Base-by-base conservation (phyloP, 345 rosid species). In the Sonneratia alba region DNA sequence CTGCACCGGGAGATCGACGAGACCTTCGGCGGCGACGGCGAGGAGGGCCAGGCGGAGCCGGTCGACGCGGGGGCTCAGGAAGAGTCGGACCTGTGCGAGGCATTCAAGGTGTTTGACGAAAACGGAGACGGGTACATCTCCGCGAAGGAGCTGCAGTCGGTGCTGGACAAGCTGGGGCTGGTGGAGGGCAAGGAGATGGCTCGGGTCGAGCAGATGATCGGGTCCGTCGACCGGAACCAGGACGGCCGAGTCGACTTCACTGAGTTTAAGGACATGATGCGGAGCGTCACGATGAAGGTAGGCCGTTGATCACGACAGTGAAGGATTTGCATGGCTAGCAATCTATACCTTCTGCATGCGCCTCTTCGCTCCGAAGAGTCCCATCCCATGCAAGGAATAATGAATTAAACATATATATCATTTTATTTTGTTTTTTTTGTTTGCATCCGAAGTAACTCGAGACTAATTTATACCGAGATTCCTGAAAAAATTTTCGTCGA, bases 221-320 rank as follows among this genome's bases (percentile, higher is more conserved):
- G 71, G 38, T 91, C 98, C 53, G 93, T 91, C 42, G 98, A 91
- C 74, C 78, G 82, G 11, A 89, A 91, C 67, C 79, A 79, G 2
- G 97, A 93, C 69, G 98, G 97, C 1, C 91, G 84, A 19, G 97
- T 93, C 45, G 96, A 93, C 79, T 91, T 93, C 85, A 81, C 81
- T 11, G 98, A 93, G 57, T 93, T 93, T 76, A 91, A 91, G 84
- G 81, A 89, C 81, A 93, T 91, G 98, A 91, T 91, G 98, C 86
- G 85, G 4, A 78, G 83, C 3, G 88, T 85, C 59, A 47, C 51
- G 14, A 13, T 47, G 13, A 13, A 47, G 9, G 15, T 4, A 42
- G 10, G 45, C 45, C 10, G 6, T 42, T 9, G 7, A 42, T 42
- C 45, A 5, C 45, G 43, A 40, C 43, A 40, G 5, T 40, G 43